Evolutionary conservation across 495 filamentous ascomycete species (phyloP), one percentile per base, ranked within the genome.

Genomic region (Sporormia fimetaria): DNA sequence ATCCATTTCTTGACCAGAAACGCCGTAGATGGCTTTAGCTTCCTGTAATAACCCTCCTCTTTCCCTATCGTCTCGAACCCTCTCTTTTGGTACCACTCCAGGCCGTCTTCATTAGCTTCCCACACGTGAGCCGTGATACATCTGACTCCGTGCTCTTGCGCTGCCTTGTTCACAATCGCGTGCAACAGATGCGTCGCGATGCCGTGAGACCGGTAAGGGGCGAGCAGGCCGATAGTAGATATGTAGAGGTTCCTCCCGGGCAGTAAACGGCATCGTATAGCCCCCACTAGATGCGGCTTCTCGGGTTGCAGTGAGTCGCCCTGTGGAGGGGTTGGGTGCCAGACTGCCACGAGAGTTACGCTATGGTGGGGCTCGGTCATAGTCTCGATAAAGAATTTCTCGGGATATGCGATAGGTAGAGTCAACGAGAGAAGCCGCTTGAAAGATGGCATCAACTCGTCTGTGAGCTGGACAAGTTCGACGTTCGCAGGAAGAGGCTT

Each of bases 91-190:
- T 98, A 98, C 90, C 90, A 98, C 42, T 73, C 70, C 56, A 92
- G 58, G 0, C 74, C 90, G 28, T 94, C 90, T 8, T 74, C 70
- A 56, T 98, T 96, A 42, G 79, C 76, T 44, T 90, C 84, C 79
- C 93, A 95, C 2, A 96, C 90, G 64, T 98, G 90, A 10, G 90
- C 90, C 37, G 83, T 87, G 8, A 86, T 70, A 10, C 63, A 67
- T 15, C 63, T 63, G 8, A 80, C 61, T 15, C 69, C 63, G 28
- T 75, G 69, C 14, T 63, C 62, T 3, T 42, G 18, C 2, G 55
- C 37, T 6, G 58, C 63, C 4, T 44, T 43, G 16, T 38, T 17
- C 21, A 75, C 56, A 40, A 92, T 49, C 51, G 67, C 59, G 57
- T 70, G 53, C 10, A 96, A 67, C 4, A 90, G 67, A 9, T 79